Evolutionary conservation across 2,329 filamentous ascomycete species (phyloP).

Genomic region (Ophiostoma angusticollis): DNA sequence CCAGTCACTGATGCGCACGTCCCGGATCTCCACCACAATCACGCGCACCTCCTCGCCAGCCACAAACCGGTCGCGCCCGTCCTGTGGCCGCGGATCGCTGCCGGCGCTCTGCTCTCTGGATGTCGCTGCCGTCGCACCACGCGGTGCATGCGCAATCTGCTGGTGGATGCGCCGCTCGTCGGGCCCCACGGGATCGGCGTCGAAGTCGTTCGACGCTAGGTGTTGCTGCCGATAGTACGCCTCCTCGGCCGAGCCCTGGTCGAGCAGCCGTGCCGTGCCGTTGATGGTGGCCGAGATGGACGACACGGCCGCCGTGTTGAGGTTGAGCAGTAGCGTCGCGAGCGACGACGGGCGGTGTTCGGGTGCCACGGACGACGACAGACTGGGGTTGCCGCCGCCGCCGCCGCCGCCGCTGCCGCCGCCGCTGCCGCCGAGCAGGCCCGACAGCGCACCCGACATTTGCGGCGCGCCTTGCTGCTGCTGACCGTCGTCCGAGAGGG

Average conservation of each 20-base stretch:
- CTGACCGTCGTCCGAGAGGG: constrained; percentile 23
- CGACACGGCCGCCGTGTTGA: constrained; percentile 79
- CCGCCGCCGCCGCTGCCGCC: constrained; percentile 27
- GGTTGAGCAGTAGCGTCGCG: constrained; percentile 70
- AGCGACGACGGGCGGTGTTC: constrained; percentile 56
- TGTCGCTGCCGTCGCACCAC: constrained; percentile 21
- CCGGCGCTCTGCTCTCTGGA: neutral
- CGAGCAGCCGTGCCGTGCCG: constrained; percentile 65
- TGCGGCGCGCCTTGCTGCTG: neutral
- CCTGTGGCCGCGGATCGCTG: constrained; percentile 26
- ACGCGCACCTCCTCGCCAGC: constrained; percentile 75
- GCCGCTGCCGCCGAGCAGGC: neutral
- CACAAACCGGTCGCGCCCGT: constrained; percentile 54
- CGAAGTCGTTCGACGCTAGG: constrained; percentile 85
- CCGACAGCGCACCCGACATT: neutral
- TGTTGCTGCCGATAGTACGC: constrained; percentile 71
- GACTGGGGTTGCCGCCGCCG: constrained; percentile 34
- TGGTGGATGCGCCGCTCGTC: constrained; percentile 26
- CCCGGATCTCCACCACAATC: constrained; percentile 70
- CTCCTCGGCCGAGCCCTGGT: constrained; percentile 67
- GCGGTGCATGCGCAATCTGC: constrained; percentile 17
- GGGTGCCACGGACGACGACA: too few relatives aligned
- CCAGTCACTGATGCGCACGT: constrained; percentile 85
- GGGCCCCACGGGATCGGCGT: constrained; percentile 31
- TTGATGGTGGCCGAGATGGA: constrained; percentile 91